These are phyloP conservation scores for Jacaranda mimosifolia DNA, from an alignment of 257 asterid genomes.

Conservation along the genomic window DNA sequence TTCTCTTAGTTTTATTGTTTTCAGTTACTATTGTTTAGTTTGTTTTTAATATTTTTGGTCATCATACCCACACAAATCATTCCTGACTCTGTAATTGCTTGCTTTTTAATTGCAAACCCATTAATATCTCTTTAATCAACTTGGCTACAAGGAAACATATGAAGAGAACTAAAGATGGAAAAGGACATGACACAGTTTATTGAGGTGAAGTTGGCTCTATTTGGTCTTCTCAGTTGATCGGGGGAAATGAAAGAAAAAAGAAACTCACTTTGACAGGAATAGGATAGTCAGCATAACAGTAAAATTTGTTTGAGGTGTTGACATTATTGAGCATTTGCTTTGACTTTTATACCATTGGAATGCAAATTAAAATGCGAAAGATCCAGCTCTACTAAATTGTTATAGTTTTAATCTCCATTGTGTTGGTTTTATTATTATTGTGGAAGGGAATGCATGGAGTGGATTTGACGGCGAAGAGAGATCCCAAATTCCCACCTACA, in stretches of 20 bases:
- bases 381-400: not conserved
- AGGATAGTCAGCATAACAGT: not conserved
- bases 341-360: not conserved
- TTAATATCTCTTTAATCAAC: conserved; percentile 2
- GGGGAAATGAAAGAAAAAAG: not conserved
- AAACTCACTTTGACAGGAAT: not conserved
- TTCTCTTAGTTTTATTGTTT: not conserved
- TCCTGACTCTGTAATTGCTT: not conserved
- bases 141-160: not conserved
- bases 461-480: no score
- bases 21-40: not conserved
- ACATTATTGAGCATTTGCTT: not conserved
- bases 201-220: not conserved
- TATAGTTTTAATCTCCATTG: not conserved
- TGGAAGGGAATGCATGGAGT: no score
- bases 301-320: not conserved
- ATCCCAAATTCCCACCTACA: no score
- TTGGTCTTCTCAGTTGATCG: not conserved
- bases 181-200: not conserved
- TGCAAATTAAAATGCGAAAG: not conserved
- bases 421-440: not conserved
- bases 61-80: no score
- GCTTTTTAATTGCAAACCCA: conserved; percentile 13
- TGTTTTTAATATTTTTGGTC: no score
- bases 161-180: not conserved